Base-by-base conservation (phyloP, 2,329 filamentous ascomycete genomes). In the Amauroascus niger region DNA sequence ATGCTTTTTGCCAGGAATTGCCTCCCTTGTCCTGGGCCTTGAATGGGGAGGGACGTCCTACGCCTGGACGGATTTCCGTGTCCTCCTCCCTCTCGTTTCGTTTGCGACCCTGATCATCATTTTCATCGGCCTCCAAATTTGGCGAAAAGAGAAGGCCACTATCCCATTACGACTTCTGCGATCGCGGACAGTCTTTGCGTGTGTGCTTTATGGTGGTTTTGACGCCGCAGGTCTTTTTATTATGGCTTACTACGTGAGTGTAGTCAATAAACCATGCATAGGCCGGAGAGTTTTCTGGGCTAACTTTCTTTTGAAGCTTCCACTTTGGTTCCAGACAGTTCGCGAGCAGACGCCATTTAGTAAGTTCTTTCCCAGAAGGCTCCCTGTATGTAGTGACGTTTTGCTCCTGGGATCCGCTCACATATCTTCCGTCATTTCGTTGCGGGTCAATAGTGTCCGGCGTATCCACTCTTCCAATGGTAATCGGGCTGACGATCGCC, bases 31-130 rank as follows among this genome's bases (percentile, higher is more conserved):
- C 8, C 2, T 62, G 1, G 68, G 64, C 0, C 56, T 71, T 1
- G 61, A 63, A 35, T 71, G 67, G 67, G 69, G 61, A 6, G 69
- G 69, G 13, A 65, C 57, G 2, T 65, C 61, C 11, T 71, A 71
- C 48, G 30, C 62, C 30, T 72, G 69, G 69, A 56, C 55, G 14
- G 59, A 63, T 54, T 56, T 54, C 13, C 59, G 59, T 16, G 64
- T 72, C 22, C 66, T 71, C 53, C 64, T 52, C 8, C 55, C 66
- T 14, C 61, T 73, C 11, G 56, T 66, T 33, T 56, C 65, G 1
- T 68, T 65, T 49, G 66, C 46, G 24, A 57, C 69, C 1, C 61
- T 71, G 1, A 43, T 67, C 28, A 52, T 54, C n/a, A 60, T 57
- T 8, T 72, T 72, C 49, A 13, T 58, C 9, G 61, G 55, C 47